Conservation (phyloP, 1,139 yeast species). For the Pichia sp. region DNA sequence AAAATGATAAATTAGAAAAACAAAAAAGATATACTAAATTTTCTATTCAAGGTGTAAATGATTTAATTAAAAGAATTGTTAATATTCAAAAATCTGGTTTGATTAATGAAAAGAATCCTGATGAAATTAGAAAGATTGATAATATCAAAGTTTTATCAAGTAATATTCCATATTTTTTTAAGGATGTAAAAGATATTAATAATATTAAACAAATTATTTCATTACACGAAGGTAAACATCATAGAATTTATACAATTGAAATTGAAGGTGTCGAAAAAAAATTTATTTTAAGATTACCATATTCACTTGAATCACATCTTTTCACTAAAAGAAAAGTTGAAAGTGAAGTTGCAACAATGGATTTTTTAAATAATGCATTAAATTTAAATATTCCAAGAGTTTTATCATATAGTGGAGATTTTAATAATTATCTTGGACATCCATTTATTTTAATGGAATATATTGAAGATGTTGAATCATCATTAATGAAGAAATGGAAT, state of each 20-base stretch:
- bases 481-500: conserved; percentile 85
- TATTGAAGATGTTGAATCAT: conserved; percentile 54
- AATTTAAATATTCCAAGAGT: conserved; percentile 64
- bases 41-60: conserved; percentile 68
- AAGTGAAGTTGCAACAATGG: conserved; percentile 91
- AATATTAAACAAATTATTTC: conserved; percentile 69
- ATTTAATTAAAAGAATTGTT: conserved; percentile 15
- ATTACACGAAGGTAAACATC: conserved; percentile 90
- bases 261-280: conserved; percentile 33
- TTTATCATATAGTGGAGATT: conserved; percentile 60
- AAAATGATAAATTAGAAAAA: conserved; percentile 67
- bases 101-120: conserved; percentile 18
- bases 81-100: conserved; percentile 6
- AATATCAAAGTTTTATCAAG: conserved; percentile 15
- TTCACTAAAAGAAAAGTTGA: conserved; percentile 63
- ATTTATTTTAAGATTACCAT: conserved; percentile 79
- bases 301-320: conserved; percentile 58
- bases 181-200: conserved; percentile 11
- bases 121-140: conserved; percentile 18
- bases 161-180: conserved; percentile 19
- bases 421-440: conserved; percentile 53
- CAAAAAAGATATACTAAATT: conserved; percentile 74
- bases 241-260: conserved; percentile 70
- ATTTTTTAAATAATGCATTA: conserved; percentile 56
- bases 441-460: conserved; percentile 80